Percentiles rank a stretch among this genome's conserved stretches.
phyloP scores from a whole-genome alignment of 108 stramenopile genomes.

The Cyclotella kingstonii region DNA sequence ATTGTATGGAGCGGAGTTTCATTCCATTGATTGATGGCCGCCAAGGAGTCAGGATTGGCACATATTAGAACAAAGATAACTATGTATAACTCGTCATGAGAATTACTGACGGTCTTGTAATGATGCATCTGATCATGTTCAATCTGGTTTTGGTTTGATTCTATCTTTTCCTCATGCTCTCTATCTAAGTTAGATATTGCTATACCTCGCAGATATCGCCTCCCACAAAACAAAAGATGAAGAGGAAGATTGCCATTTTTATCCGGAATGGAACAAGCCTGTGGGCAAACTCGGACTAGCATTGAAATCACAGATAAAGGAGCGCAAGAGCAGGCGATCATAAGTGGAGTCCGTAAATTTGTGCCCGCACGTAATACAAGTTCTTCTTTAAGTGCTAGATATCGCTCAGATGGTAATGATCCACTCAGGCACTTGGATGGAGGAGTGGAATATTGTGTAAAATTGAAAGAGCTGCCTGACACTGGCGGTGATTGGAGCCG shows the following conservation, averaged over 20 bases:
- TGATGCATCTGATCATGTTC: neutral
- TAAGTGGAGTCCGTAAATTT: constrained; percentile 35
- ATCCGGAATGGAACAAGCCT: constrained; percentile 34
- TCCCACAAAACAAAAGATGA: constrained; percentile 20
- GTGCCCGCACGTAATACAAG: constrained; percentile 17
- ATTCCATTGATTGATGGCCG: constrained; percentile 25
- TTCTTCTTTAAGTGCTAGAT: constrained; percentile 5
- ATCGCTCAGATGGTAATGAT: constrained; percentile 8
- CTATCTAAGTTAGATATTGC: constrained; percentile 4
- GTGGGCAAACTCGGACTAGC: constrained; percentile 12
- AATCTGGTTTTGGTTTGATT: neutral
- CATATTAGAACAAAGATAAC: constrained; percentile 6
- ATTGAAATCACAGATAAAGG: constrained; percentile 22
- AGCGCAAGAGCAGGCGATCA: constrained; percentile 28
- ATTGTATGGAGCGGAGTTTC: constrained; percentile 44
- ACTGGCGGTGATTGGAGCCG: no score
- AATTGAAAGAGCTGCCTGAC: neutral
- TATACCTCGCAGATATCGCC: no score
- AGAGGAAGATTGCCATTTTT: constrained; percentile 30
- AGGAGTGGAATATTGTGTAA: neutral
- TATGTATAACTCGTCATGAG: constrained; percentile 4
- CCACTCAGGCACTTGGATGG: neutral
- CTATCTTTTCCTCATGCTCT: neutral
- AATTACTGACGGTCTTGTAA: neutral
- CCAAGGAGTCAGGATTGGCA: constrained; percentile 19